A percentile compares a stretch with the other conserved stretches of the same genome.
Evolutionary conservation across 805 yeast species (phyloP).

Genomic region (Torulaspora franciscae): DNA sequence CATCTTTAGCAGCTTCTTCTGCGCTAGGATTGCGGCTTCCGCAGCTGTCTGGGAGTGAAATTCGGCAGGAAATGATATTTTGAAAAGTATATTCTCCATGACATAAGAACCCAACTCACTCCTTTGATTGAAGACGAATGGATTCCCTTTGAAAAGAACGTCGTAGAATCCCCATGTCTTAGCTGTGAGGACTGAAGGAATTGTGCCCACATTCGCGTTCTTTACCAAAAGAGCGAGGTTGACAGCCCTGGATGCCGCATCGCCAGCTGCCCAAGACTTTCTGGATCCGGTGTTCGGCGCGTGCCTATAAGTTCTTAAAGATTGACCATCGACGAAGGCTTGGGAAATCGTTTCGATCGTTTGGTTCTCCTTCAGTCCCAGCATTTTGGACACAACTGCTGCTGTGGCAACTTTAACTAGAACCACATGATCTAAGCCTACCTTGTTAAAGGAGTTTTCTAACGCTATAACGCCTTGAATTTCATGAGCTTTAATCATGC

Average conservation of each 20-base stretch:
- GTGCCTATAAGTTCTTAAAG: conserved; percentile 57
- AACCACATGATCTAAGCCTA: conserved; percentile 56
- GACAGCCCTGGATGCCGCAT: conserved; percentile 56
- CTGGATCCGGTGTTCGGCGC: conserved; percentile 61
- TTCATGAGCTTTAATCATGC: conserved; percentile 61
- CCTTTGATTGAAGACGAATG: conserved; percentile 48
- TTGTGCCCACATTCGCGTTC: conserved; percentile 48
- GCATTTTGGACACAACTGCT: conserved; percentile 52
- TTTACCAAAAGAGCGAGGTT: conserved; percentile 50
- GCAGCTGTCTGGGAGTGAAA: conserved; percentile 64
- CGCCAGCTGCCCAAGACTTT: conserved; percentile 67
- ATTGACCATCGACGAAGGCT: conserved; percentile 57
- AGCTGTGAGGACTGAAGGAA: conserved; percentile 55
- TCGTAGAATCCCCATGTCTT: conserved; percentile 62
- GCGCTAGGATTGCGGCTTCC: conserved; percentile 49
- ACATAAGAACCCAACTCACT: conserved; percentile 48
- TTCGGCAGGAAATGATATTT: conserved; percentile 61
- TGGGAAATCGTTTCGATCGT: conserved; percentile 54
- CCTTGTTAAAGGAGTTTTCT: conserved; percentile 55
- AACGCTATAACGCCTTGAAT: conserved; percentile 56
- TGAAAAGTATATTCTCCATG: conserved; percentile 58
- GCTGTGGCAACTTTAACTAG: conserved; percentile 58
- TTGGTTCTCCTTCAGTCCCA: conserved; percentile 48
- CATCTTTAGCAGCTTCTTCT: conserved; percentile 34
- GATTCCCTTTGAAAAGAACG: conserved; percentile 50